Evolutionary conservation across 2,329 filamentous ascomycete genomes (phyloP).

Genomic region (Penicillium decumbens): DNA sequence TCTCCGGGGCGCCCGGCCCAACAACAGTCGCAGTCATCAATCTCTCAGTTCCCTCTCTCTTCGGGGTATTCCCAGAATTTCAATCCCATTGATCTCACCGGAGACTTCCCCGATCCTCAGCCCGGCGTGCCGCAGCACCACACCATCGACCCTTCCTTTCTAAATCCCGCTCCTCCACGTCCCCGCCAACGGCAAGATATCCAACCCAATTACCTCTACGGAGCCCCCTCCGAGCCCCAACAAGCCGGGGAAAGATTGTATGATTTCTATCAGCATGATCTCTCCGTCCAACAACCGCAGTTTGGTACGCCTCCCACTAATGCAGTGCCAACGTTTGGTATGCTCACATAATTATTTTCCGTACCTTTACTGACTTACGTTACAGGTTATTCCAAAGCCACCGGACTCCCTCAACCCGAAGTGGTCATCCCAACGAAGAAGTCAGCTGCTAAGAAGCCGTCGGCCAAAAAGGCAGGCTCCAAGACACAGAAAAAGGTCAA

Average conservation of each 20-base stretch:
- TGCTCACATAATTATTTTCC: not conserved
- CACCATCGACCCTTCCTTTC: conserved; percentile 41
- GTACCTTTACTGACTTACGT: not conserved
- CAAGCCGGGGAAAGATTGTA: conserved; percentile 24
- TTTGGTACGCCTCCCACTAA: conserved; percentile 6
- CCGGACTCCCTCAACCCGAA: conserved; percentile 7
- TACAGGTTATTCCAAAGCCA: not conserved
- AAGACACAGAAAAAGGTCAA: conserved; percentile 9
- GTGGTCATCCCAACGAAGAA: conserved; percentile 18
- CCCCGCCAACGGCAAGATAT: conserved; percentile 20
- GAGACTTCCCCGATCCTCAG: conserved; percentile 27
- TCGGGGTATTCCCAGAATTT: conserved; percentile 25
- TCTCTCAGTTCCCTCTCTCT: conserved; percentile 27
- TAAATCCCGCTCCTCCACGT: conserved; percentile 28
- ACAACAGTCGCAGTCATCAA: conserved; percentile 21
- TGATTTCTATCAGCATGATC: conserved; percentile 27
- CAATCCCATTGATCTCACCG: conserved; percentile 28
- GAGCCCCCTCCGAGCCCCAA: conserved; percentile 27
- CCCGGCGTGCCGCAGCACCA: conserved; percentile 28
- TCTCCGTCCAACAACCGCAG: conserved; percentile 22
- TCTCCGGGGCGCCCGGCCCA: conserved; percentile 20
- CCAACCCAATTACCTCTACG: conserved; percentile 28
- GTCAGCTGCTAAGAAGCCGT: conserved; percentile 20
- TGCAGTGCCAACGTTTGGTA: conserved; percentile 3
- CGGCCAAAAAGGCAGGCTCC: conserved; percentile 11